Evolutionary conservation across 208 protist species (phyloP).

Genomic region (Wallacemonas sp.): DNA sequence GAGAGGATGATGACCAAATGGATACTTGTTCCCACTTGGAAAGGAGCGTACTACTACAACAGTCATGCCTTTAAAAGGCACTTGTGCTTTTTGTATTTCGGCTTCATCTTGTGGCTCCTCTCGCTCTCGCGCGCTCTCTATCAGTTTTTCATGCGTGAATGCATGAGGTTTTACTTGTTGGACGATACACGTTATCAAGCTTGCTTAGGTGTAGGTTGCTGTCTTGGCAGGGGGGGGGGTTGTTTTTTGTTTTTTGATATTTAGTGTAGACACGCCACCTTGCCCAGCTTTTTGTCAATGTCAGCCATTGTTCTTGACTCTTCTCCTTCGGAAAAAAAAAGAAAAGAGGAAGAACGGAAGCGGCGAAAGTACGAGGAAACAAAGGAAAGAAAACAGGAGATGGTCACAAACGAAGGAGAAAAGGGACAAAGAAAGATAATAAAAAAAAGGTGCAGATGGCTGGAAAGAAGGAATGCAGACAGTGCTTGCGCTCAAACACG

Average conservation of each 20-base stretch:
- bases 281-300: too few species aligned
- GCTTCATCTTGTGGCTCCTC: neutral
- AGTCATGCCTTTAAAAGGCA: too few species aligned
- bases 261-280: too few species aligned
- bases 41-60: neutral
- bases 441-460: too few species aligned
- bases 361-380: neutral
- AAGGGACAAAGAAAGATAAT: neutral
- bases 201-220: neutral
- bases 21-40: slow-evolving; percentile 13
- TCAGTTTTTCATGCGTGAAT: neutral
- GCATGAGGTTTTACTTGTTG: too few species aligned
- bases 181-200: neutral
- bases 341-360: slow-evolving; percentile 1
- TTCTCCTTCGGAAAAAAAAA: slow-evolving; percentile 15
- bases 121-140: neutral
- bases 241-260: neutral
- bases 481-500: neutral
- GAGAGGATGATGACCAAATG: slow-evolving; percentile 1
- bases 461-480: slow-evolving; percentile 16
- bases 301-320: too few species aligned
- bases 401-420: neutral
- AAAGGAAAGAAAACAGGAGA: slow-evolving; percentile 17
- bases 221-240: neutral
- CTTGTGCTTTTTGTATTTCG: neutral